Base-by-base conservation (phyloP, 441 rosid species). In the Adansonia gregorii region DNA sequence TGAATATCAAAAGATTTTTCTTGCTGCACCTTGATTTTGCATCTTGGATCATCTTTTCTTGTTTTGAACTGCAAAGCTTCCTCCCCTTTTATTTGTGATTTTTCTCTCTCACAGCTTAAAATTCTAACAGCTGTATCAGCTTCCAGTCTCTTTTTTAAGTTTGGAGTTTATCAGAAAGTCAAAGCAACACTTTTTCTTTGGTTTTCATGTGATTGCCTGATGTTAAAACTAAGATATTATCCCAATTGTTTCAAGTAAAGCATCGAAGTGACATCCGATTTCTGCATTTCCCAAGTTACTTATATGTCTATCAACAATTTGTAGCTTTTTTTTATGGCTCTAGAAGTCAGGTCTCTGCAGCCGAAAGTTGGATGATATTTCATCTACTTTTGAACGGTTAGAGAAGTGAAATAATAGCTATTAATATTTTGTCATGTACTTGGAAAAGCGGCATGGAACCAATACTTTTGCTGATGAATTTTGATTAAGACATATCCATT, bases 281-380 rank as follows among this genome's bases (percentile, higher is more conserved):
- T 58, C 5, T 58, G 11, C 27, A 27, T 8, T 58, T 20, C 9
- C 31, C 63, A 58, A 58, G 31, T 39, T 39, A 2, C 35, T 27
- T 27, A 27, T 27, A 27, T 27, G 35, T 27, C 35, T 27, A 27
- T 27, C 35, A 27, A 27, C 35, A 27, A 27, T 27, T 6, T 7
- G 35, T 27, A 58, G 11, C 61, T 63, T 43, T 27, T 59, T 41
- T 1, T 27, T 31, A 3, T 10, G 1, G 35, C 35, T 27, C 35
- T 27, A 27, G 2, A 45, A n/a, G 48, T 68, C 73, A 48, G 52
- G 35, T 27, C 54, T 41, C 24, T 2, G 7, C 45, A 24, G 20
- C 71, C 51, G 8, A 67, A 67, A 17, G 27, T 43, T 67, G 45
- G 54, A 22, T 67, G 71, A 15, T 54, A n/a, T n/a, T n/a, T 54